phyloP scores from a whole-genome alignment of 1,139 yeast genomes.

The Pichia sp. region DNA sequence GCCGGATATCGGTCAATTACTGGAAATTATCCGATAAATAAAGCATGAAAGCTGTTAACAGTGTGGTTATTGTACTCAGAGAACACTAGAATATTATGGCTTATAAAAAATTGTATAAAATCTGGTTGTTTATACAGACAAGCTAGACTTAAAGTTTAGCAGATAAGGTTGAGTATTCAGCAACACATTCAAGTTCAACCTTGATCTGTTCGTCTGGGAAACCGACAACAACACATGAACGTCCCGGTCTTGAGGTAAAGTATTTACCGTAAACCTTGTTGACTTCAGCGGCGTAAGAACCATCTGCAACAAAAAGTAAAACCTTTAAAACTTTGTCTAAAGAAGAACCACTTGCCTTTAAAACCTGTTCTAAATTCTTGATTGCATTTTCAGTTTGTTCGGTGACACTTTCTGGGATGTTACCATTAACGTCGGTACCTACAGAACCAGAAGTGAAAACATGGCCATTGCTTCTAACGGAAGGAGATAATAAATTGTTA shows the following conservation, averaged over 20 bases:
- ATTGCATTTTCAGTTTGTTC: slow-evolving; percentile 42
- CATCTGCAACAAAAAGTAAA: slow-evolving; percentile 43
- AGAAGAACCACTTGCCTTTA: slow-evolving; percentile 42
- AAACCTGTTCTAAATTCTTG: slow-evolving; percentile 38
- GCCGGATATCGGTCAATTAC: too few relatives aligned
- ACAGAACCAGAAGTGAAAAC: slow-evolving; percentile 44
- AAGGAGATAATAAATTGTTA: slow-evolving; percentile 35
- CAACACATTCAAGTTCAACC: slow-evolving; percentile 39
- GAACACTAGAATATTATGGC: too few relatives aligned
- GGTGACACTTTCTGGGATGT: slow-evolving; percentile 12
- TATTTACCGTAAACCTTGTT: slow-evolving; percentile 44
- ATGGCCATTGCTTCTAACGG: slow-evolving; percentile 42
- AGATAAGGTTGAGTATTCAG: too few relatives aligned
- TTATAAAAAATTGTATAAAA: too few relatives aligned
- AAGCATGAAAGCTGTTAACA: too few relatives aligned
- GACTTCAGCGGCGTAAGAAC: slow-evolving; percentile 39
- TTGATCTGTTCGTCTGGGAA: slow-evolving; percentile 39
- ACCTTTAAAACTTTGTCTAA: slow-evolving; percentile 48
- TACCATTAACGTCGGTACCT: slow-evolving; percentile 32
- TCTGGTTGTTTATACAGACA: too few relatives aligned
- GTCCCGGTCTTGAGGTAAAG: slow-evolving; percentile 47
- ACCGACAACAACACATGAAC: slow-evolving; percentile 46
- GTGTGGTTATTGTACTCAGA: too few relatives aligned
- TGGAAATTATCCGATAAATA: too few relatives aligned
- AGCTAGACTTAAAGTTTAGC: too few relatives aligned